Base-by-base conservation (phyloP, 306 rosid genomes). In the Ochetophila trinervis region DNA sequence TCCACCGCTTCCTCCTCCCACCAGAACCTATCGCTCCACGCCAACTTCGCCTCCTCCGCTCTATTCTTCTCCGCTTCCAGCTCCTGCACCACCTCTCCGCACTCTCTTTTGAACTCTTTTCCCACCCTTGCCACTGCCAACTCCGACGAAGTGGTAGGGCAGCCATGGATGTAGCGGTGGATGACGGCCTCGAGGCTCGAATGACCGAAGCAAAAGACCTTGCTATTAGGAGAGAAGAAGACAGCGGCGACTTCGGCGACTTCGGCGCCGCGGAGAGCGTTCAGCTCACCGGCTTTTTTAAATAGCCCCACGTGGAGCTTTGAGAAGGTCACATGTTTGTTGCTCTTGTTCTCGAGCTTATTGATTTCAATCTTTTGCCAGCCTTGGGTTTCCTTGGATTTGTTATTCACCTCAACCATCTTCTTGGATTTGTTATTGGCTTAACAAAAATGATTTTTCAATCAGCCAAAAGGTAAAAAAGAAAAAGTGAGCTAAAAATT, bases 251-350 rank as follows among this genome's bases (percentile, higher is more conserved):
- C 34, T n/a, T n/a, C n/a, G n/a, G n/a, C n/a, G n/a, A n/a, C n/a
- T 0, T 75, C 60, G 6, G 72, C 84, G 19, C 86, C 51, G 60
- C 87, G 79, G 18, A 87, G 37, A 32, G 79, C 57, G 12, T 76
- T 79, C 9, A 87, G 80, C 70, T 87, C 87, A 16, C 81, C 66
- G 5, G 86, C 87, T 53, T 84, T 87, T 36, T 79, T 87, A 66
- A 87, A 87, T 9, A 84, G 34, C 0, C 93, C 84, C 1, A 62
- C 20, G 17, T 82, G 69, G 32, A 87, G 72, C 35, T 82, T 82
- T 2, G 84, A 82, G 79, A 85, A 80, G 0, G 89, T 87, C 15
- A 83, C 86, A 23, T 86, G 85, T 65, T 68, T 76, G 76, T 60
- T 81, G 27, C 67, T 17, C 1, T 53, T 57, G 15, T 76, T 74